Evolutionary conservation across 805 yeast genomes (phyloP).

Genomic region (Yamadazyma ubonensis): DNA sequence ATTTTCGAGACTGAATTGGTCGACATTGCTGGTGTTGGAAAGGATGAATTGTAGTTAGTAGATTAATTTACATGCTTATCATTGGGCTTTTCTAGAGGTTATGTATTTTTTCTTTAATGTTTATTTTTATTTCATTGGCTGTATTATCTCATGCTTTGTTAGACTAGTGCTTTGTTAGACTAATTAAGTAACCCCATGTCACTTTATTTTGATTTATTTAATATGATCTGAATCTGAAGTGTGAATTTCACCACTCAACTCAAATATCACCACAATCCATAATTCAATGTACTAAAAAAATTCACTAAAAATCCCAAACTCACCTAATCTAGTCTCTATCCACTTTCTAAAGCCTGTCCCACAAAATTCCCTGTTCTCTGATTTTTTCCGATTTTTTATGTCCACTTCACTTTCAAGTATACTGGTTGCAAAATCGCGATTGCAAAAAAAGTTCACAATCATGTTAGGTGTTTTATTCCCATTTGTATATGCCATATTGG

Average conservation of each 20-base stretch:
- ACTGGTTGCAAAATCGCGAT: conserved; percentile 3
- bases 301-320: too few relatives aligned
- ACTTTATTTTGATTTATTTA: too few relatives aligned
- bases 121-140: background rate
- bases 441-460: conserved; percentile 9
- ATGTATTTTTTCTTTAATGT: background rate
- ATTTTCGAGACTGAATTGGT: conserved; percentile 65
- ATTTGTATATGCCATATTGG: conserved; percentile 1
- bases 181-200: too few relatives aligned
- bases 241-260: too few relatives aligned
- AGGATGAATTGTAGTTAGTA: conserved; percentile 15
- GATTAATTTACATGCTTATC: background rate
- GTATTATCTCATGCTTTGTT: too few relatives aligned
- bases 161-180: too few relatives aligned
- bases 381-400: background rate
- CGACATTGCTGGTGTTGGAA: conserved; percentile 33
- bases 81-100: background rate
- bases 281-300: too few relatives aligned
- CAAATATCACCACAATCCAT: too few relatives aligned
- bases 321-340: too few relatives aligned
- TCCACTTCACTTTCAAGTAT: conserved; percentile 3
- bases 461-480: conserved; percentile 3
- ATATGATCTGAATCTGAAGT: too few relatives aligned
- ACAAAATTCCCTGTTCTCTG: background rate
- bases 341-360: too few relatives aligned